A percentile compares a stretch with the other conserved stretches of the same genome.
These are phyloP conservation scores for Scutellaria galericulata DNA, from an alignment of 257 asterid species.

Conservation along the genomic window DNA sequence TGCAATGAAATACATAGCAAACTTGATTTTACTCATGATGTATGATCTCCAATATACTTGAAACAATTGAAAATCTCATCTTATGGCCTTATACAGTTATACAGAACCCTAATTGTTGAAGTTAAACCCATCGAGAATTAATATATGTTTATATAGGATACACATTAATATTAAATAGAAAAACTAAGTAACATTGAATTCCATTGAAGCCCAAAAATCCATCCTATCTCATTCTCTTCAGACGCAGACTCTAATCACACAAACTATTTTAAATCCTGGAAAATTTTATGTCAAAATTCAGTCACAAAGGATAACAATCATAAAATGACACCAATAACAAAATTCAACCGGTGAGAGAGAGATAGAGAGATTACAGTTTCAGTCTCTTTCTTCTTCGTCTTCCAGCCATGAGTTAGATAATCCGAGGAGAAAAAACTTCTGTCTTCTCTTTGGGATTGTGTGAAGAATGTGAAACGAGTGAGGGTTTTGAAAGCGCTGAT, in stretches of 20 bases:
- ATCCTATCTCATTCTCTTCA: slow-evolving; percentile 29
- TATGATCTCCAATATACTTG: slow-evolving; percentile 4
- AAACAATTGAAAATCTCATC: neutral
- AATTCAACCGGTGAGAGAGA: neutral
- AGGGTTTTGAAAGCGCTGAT: too few relatives aligned
- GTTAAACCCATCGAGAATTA: too few relatives aligned
- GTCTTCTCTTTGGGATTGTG: too few relatives aligned
- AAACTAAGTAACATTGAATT: neutral
- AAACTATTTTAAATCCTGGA: neutral
- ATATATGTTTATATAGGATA: too few relatives aligned
- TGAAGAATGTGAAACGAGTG: too few relatives aligned
- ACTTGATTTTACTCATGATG: neutral
- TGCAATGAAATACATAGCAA: too few relatives aligned
- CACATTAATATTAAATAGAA: too few relatives aligned
- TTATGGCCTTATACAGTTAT: neutral
- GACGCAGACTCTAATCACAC: slow-evolving; percentile 29
- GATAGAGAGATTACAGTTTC: slow-evolving; percentile 47
- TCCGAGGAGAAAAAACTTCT: too few relatives aligned
- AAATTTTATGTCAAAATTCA: too few relatives aligned
- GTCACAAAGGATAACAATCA: neutral
- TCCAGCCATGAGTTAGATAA: slow-evolving; percentile 47
- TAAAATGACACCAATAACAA: neutral
- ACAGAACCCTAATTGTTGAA: too few relatives aligned
- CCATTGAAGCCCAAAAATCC: neutral
- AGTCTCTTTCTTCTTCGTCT: slow-evolving; percentile 50